phyloP scores from a whole-genome alignment of 2,329 filamentous ascomycete species.

The Fusarium udum region DNA sequence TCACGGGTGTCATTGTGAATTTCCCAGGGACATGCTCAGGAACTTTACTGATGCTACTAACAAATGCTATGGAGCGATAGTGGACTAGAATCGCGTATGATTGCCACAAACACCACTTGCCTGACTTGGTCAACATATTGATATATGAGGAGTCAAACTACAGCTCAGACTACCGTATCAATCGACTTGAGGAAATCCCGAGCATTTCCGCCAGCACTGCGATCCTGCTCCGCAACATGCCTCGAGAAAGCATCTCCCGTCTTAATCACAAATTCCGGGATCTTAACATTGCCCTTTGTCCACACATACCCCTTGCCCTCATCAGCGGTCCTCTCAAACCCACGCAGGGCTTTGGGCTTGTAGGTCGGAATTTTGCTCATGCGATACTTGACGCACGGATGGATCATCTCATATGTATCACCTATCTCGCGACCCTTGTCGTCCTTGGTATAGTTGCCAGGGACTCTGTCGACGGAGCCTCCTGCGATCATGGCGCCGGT shows the following conservation, averaged over 20 bases:
- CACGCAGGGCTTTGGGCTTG: conserved; percentile 30
- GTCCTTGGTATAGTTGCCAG: conserved; percentile 31
- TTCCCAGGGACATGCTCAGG: not conserved
- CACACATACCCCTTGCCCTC: conserved; percentile 23
- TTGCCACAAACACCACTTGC: not conserved
- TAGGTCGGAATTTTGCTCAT: conserved; percentile 31
- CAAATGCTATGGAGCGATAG: not conserved
- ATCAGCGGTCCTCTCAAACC: conserved; percentile 19
- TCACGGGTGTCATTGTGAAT: not conserved
- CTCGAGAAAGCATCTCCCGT: conserved; percentile 31
- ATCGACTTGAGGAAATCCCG: conserved; percentile 27
- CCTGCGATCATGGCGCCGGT: conserved; percentile 28
- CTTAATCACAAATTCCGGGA: conserved; percentile 38
- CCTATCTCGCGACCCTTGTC: conserved; percentile 17
- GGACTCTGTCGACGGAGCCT: conserved; percentile 22
- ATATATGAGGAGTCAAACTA: not conserved
- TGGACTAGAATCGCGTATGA: not conserved
- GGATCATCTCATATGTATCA: conserved; percentile 34
- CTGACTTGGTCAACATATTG: not conserved
- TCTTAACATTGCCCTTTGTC: conserved; percentile 22
- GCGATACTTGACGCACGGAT: conserved; percentile 38
- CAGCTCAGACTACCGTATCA: conserved; percentile 5
- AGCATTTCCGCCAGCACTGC: conserved; percentile 11
- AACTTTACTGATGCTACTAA: not conserved
- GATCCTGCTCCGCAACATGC: conserved; percentile 29